A percentile compares a stretch with the other conserved stretches of the same genome.
These are phyloP conservation scores for Amyloporia xantha DNA, from an alignment of 768 basidiomycete genomes.

Conservation along the genomic window DNA sequence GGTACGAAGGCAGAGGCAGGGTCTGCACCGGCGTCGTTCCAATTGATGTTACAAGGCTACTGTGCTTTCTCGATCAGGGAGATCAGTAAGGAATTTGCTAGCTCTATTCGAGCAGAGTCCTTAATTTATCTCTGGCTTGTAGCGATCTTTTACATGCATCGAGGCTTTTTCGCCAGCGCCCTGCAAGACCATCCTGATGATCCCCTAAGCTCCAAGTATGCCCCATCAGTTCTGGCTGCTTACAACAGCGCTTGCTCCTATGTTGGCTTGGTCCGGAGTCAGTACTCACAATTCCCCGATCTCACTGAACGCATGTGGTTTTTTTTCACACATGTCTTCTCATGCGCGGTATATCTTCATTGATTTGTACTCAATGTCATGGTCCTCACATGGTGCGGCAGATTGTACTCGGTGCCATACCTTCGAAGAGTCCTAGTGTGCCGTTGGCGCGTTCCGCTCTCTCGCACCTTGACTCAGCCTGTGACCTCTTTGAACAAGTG, in stretches of 20 bases:
- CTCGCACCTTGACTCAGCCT: constrained; percentile 60
- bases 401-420: constrained; percentile 68
- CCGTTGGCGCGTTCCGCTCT: constrained; percentile 59
- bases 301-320: constrained; percentile 71
- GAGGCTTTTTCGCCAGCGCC: constrained; percentile 68
- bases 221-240: constrained; percentile 60
- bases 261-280: constrained; percentile 56
- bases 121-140: neutral
- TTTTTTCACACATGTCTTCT: constrained; percentile 66
- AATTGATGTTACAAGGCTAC: constrained; percentile 63
- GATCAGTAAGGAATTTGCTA: constrained; percentile 40
- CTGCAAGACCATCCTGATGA: constrained; percentile 56
- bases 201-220: constrained; percentile 65
- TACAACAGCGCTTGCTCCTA: constrained; percentile 66
- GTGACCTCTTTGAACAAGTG: constrained; percentile 49
- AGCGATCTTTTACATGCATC: constrained; percentile 71
- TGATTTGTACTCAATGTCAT: neutral
- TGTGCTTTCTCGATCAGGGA: constrained; percentile 62
- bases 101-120: neutral
- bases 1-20: constrained; percentile 23
- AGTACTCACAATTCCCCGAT: constrained; percentile 59
- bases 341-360: constrained; percentile 44
- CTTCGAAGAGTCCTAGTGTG: constrained; percentile 53
- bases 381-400: constrained; percentile 16
- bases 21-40: constrained; percentile 36